Conservation (phyloP, 2,329 filamentous ascomycete genomes). For the Drechslerella dactyloides region DNA sequence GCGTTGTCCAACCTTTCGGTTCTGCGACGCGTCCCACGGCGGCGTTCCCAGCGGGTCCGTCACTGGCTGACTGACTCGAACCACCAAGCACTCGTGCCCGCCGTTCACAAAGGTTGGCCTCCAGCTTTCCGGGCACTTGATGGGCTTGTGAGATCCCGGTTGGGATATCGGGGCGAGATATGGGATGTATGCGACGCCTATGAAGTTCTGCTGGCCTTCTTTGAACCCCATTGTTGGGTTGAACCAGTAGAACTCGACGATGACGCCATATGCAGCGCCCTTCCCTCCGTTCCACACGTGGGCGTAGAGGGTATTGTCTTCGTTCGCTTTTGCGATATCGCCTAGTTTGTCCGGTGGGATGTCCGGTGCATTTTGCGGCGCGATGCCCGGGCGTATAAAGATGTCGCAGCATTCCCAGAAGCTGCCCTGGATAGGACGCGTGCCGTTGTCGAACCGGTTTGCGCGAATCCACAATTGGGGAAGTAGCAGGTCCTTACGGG, state of each 20-base stretch:
- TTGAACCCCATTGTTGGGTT: constrained; percentile 16
- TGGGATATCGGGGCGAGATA: constrained; percentile 1
- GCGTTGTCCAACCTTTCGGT: constrained; percentile 8
- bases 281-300: constrained; percentile 13
- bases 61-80: constrained; percentile 7
- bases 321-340: constrained; percentile 8
- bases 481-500: background rate
- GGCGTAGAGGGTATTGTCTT: constrained; percentile 11
- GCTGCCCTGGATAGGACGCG: constrained; percentile 3
- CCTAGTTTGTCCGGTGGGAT: background rate
- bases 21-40: constrained; percentile 16
- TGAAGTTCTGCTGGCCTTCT: constrained; percentile 8
- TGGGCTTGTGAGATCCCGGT: constrained; percentile 3
- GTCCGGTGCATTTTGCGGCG: constrained; percentile 7
- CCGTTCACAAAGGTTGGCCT: constrained; percentile 6
- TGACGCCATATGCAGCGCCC: constrained; percentile 2
- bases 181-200: background rate
- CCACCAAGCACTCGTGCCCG: constrained; percentile 14
- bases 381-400: constrained; percentile 4
- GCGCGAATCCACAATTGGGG: constrained; percentile 7
- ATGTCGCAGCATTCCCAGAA: constrained; percentile 14
- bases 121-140: constrained; percentile 11
- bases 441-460: constrained; percentile 2
- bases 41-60: constrained; percentile 5
- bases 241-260: constrained; percentile 20